phyloP scores from a whole-genome alignment of 768 basidiomycete genomes.

The Cystobasidium ongulense region DNA sequence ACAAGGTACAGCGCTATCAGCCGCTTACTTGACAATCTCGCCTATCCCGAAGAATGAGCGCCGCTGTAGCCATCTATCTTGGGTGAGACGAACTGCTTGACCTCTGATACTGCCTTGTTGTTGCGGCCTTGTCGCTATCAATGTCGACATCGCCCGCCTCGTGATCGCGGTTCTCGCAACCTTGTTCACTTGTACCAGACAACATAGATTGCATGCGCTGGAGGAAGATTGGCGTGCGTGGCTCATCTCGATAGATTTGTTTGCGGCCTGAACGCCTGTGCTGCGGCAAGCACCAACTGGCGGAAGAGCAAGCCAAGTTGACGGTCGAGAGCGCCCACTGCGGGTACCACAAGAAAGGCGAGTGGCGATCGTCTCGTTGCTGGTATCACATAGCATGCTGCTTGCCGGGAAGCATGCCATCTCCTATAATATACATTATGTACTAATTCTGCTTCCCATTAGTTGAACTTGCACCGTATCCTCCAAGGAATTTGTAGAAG shows the following conservation, averaged over 20 bases:
- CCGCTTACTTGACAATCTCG: slow-evolving; percentile 51
- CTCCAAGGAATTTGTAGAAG: slow-evolving; percentile 1
- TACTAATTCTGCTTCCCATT: not conserved
- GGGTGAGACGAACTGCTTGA: not conserved
- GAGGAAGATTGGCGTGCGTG: not conserved
- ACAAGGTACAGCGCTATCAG: not conserved
- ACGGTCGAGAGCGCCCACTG: too few relatives aligned
- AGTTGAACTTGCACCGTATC: not conserved
- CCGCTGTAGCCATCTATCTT: slow-evolving; percentile 2
- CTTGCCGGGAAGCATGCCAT: too few relatives aligned
- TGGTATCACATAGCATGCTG: too few relatives aligned
- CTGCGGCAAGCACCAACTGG: too few relatives aligned
- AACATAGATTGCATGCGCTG: not conserved
- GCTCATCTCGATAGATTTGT: too few relatives aligned
- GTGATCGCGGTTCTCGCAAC: not conserved
- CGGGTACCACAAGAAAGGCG: too few relatives aligned
- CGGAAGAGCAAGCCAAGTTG: too few relatives aligned
- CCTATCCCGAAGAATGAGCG: slow-evolving; percentile 66
- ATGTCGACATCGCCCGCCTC: not conserved
- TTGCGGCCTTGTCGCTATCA: not conserved
- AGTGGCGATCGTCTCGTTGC: too few relatives aligned
- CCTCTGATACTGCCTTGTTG: not conserved
- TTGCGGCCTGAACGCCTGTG: too few relatives aligned
- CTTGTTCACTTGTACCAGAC: not conserved
- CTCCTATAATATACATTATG: too few relatives aligned